These are phyloP conservation scores for Harringtonia aguacate DNA, from an alignment of 2,329 filamentous ascomycete species.

Conservation along the genomic window DNA sequence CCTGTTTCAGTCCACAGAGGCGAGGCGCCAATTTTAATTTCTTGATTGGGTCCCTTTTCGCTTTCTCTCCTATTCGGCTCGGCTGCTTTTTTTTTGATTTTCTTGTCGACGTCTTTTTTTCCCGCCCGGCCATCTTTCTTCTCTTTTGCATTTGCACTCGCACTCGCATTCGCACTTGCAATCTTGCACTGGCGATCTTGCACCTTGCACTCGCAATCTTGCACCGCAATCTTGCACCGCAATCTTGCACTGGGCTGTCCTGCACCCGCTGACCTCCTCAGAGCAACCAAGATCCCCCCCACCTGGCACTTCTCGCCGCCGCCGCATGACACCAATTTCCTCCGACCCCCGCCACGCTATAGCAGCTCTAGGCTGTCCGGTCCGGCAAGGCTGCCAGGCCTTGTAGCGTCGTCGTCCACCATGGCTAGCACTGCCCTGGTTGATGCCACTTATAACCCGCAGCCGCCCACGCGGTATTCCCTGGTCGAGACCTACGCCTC, in stretches of 20 bases:
- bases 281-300: no score
- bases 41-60: background rate
- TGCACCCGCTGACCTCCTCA: background rate
- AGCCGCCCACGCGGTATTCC: background rate
- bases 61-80: background rate
- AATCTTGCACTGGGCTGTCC: background rate
- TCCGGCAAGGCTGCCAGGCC: slow-evolving; percentile 8
- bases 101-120: background rate
- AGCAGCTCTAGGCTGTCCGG: background rate
- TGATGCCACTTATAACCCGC: background rate
- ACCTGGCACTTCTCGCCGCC: background rate
- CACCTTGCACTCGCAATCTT: no score
- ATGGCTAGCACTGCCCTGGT: background rate
- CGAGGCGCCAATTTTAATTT: background rate
- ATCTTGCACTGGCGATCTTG: no score
- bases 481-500: slow-evolving; percentile 2
- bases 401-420: no score
- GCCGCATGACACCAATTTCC: slow-evolving; percentile 2
- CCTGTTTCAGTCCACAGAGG: background rate
- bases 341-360: slow-evolving; percentile 11
- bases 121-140: no score
- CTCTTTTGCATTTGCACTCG: no score
- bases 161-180: no score
- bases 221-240: no score
- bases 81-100: no score